Evolutionary conservation across 2,329 filamentous ascomycete genomes (phyloP).

Genomic region (Microsporum canis): DNA sequence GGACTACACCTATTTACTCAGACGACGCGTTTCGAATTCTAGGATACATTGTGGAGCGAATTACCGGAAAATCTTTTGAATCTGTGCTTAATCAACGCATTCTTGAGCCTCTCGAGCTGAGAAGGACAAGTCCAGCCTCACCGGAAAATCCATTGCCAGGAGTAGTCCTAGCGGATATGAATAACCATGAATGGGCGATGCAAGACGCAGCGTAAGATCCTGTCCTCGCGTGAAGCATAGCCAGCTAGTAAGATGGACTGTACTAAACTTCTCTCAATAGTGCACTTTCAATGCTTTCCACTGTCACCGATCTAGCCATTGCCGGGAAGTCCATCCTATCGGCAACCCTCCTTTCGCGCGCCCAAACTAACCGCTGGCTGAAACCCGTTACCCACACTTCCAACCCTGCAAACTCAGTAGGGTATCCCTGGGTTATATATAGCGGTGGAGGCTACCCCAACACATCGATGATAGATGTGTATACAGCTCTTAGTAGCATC

Average conservation of each 20-base stretch:
- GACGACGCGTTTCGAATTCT: constrained; percentile 31
- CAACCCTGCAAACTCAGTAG: constrained; percentile 24
- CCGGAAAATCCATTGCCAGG: constrained; percentile 21
- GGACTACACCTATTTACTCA: constrained; percentile 30
- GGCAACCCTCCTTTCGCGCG: constrained; percentile 25
- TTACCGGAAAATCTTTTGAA: constrained; percentile 26
- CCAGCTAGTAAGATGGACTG: constrained; percentile 21
- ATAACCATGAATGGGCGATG: neutral
- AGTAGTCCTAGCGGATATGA: constrained; percentile 9
- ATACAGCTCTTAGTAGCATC: constrained; percentile 26
- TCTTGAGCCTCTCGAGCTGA: constrained; percentile 24
- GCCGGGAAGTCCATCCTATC: constrained; percentile 32
- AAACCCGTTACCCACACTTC: constrained; percentile 32
- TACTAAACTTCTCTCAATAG: constrained; percentile 11
- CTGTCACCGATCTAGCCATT: constrained; percentile 25
- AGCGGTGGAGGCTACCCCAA: constrained; percentile 15
- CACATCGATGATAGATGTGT: constrained; percentile 23
- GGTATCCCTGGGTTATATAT: constrained; percentile 32
- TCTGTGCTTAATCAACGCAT: constrained; percentile 22
- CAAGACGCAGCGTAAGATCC: constrained; percentile 15
- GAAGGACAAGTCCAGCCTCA: constrained; percentile 24
- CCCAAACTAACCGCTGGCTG: constrained; percentile 31
- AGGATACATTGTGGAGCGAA: constrained; percentile 26
- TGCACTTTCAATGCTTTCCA: constrained; percentile 16
- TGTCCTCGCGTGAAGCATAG: neutral